Conservation (phyloP, 805 yeast species). For the Cyberlindnera maritima region DNA sequence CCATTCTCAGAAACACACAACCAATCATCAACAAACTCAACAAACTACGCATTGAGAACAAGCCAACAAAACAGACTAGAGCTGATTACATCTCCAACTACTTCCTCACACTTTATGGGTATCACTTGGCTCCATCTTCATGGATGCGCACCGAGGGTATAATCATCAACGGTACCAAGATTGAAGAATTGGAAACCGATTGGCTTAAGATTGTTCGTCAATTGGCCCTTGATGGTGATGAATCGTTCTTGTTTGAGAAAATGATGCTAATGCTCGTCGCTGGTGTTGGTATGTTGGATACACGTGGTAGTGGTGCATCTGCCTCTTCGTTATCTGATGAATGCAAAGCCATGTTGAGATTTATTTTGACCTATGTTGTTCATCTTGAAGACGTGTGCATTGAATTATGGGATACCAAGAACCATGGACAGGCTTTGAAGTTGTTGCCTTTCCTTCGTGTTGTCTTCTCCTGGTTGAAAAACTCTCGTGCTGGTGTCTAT, state of each 20-base stretch:
- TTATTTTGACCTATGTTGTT: constrained; percentile 40
- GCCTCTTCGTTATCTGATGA: constrained; percentile 4
- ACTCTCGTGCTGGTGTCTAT: constrained; percentile 41
- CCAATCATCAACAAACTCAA: constrained; percentile 28
- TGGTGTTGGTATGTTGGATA: constrained; percentile 31
- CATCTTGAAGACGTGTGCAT: constrained; percentile 33
- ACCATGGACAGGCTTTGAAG: constrained; percentile 18
- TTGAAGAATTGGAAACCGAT: constrained; percentile 31
- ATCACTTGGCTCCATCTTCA: constrained; percentile 39
- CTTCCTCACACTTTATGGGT: constrained; percentile 40
- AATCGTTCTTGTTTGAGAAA: constrained; percentile 27
- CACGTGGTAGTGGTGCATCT: neutral
- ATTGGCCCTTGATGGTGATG: constrained; percentile 14
- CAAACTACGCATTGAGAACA: constrained; percentile 19
- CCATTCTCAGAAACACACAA: constrained; percentile 32
- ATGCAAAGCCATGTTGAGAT: constrained; percentile 32
- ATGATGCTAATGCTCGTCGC: constrained; percentile 37
- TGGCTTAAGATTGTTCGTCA: constrained; percentile 28
- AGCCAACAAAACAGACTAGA: constrained; percentile 13
- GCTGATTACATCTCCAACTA: constrained; percentile 15
- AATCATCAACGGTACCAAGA: constrained; percentile 30
- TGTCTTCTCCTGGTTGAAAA: constrained; percentile 55
- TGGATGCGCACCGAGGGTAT: constrained; percentile 33
- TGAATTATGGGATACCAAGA: constrained; percentile 28
- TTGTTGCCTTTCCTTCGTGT: constrained; percentile 45